These are phyloP conservation scores for Floccularia luteovirens DNA, from an alignment of 768 basidiomycete genomes.

Conservation along the genomic window DNA sequence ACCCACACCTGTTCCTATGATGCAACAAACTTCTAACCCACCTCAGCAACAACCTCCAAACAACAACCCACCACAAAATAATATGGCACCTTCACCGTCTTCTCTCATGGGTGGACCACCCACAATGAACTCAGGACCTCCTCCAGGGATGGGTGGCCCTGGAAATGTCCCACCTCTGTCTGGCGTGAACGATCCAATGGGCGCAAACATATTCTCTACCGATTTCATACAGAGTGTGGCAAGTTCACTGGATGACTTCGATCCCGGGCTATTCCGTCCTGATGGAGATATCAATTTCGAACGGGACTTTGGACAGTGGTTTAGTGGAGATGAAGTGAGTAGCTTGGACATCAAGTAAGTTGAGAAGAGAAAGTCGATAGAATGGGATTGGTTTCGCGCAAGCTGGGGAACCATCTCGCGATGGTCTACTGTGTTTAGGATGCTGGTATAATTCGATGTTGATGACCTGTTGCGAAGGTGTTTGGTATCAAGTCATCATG, in stretches of 20 bases:
- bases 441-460: no score
- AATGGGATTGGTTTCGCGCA: no score
- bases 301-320: slow-evolving; percentile 73
- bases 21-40: slow-evolving; percentile 1
- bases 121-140: slow-evolving; percentile 5
- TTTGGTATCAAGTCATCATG: no score
- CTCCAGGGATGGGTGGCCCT: neutral
- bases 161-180: neutral
- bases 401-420: no score
- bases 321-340: slow-evolving; percentile 45
- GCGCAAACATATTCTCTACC: slow-evolving; percentile 12
- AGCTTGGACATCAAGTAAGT: no score
- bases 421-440: no score
- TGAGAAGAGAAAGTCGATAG: no score
- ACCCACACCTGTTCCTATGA: slow-evolving; percentile 15
- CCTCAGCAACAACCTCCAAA: slow-evolving; percentile 6
- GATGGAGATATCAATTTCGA: slow-evolving; percentile 57
- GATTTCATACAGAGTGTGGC: slow-evolving; percentile 42
- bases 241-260: slow-evolving; percentile 33
- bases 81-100: slow-evolving; percentile 3
- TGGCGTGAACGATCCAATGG: neutral
- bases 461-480: no score
- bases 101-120: slow-evolving; percentile 3
- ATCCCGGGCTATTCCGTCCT: slow-evolving; percentile 29
- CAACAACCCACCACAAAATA: slow-evolving; percentile 6